Evolutionary conservation across 208 protist species (phyloP).

Genomic region (Crithidia sp.): DNA sequence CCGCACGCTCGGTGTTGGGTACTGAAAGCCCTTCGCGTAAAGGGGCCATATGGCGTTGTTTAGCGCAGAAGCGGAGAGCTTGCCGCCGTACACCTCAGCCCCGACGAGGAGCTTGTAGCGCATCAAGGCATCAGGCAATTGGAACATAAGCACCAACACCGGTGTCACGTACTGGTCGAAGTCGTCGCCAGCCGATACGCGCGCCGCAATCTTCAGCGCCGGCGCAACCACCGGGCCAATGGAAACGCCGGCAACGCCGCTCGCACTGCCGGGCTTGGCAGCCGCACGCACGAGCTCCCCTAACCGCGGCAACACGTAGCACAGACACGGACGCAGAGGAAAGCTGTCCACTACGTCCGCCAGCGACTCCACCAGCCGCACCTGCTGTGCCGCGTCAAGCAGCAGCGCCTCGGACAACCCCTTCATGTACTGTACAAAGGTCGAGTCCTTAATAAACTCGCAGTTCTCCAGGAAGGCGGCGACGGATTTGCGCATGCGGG

Average conservation of each 20-base stretch:
- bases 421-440: conserved; percentile 67
- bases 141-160: conserved; percentile 65
- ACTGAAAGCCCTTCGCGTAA: conserved; percentile 71
- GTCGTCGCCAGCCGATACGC: conserved; percentile 41
- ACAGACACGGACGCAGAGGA: conserved; percentile 60
- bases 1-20: conserved; percentile 58
- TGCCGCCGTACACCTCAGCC: conserved; percentile 46
- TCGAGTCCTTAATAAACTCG: conserved; percentile 63
- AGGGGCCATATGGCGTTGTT: conserved; percentile 75
- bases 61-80: conserved; percentile 43
- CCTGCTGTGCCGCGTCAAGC: conserved; percentile 61
- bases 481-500: conserved; percentile 50
- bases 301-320: conserved; percentile 66
- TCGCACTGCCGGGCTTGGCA: conserved; percentile 22
- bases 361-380: conserved; percentile 67
- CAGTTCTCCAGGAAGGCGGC: conserved; percentile 51
- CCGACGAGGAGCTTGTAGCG: conserved; percentile 71
- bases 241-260: conserved; percentile 15
- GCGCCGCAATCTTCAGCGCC: conserved; percentile 59
- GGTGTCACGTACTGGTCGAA: conserved; percentile 64
- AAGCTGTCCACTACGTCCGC: conserved; percentile 46
- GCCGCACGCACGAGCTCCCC: conserved; percentile 60
- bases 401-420: conserved; percentile 70
- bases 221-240: conserved; percentile 56
- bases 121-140: conserved; percentile 59